These are phyloP conservation scores for Backusella tuberculispora DNA, from an alignment of 192 early-diverging fungal genomes.

Conservation along the genomic window DNA sequence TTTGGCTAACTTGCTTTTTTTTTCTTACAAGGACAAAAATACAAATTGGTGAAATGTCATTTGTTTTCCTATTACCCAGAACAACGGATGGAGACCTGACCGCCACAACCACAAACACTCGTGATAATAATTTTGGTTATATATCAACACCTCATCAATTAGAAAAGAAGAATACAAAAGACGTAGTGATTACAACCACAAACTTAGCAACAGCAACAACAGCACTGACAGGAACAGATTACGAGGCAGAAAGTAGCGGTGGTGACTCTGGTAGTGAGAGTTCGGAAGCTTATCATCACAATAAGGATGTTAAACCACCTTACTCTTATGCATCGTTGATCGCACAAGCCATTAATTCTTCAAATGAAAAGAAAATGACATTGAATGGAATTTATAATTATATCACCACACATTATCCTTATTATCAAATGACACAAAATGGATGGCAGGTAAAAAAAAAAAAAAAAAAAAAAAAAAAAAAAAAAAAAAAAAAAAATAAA, in stretches of 20 bases:
- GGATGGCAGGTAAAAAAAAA: conserved; percentile 85
- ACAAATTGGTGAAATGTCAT: conserved; percentile 83
- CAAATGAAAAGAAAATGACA: conserved; percentile 70
- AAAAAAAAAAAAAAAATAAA: too few relatives aligned
- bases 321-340: conserved; percentile 91
- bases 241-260: not conserved
- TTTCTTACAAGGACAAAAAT: conserved; percentile 62
- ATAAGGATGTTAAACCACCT: conserved; percentile 70
- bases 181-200: not conserved
- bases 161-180: conserved; percentile 24
- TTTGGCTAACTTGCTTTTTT: too few relatives aligned
- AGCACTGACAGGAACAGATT: not conserved
- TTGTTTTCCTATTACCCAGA: conserved; percentile 76
- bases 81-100: conserved; percentile 48
- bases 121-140: conserved; percentile 30
- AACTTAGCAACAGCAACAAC: not conserved
- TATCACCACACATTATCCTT: conserved; percentile 81
- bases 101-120: conserved; percentile 18
- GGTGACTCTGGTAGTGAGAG: conserved; percentile 32
- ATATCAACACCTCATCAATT: conserved; percentile 39
- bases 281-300: conserved; percentile 30
- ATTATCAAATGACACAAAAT: conserved; percentile 81
- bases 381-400: conserved; percentile 91
- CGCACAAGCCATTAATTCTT: conserved; percentile 87
- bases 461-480: too few relatives aligned